phyloP scores from a whole-genome alignment of 306 rosid species.

The Senna siamea region DNA sequence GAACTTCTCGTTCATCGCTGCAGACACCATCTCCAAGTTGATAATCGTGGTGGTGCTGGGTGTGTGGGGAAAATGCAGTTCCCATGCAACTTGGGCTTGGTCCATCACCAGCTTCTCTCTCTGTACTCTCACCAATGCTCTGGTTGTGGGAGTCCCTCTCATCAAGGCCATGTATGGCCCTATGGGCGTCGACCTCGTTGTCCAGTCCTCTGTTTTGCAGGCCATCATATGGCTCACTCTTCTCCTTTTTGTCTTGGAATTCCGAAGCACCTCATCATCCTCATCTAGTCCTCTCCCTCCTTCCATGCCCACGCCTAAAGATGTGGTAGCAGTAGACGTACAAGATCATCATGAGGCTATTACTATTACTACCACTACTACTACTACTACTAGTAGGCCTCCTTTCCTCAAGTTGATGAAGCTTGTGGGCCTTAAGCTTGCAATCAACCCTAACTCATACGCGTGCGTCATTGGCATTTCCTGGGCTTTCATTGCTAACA shows the following conservation, averaged over 20 bases:
- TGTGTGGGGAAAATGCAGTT: conserved; percentile 50
- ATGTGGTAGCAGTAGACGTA: too few relatives aligned
- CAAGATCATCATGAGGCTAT: too few relatives aligned
- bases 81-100: conserved; percentile 68
- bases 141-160: conserved; percentile 88
- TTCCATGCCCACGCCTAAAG: too few relatives aligned
- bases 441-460: conserved; percentile 79
- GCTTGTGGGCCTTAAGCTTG: conserved; percentile 70
- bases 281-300: too few relatives aligned
- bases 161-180: conserved; percentile 79
- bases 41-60: conserved; percentile 63
- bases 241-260: conserved; percentile 76
- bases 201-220: conserved; percentile 77
- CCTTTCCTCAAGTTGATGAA: conserved; percentile 68
- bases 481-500: conserved; percentile 82
- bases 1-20: conserved; percentile 65
- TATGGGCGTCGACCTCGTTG: conserved; percentile 72
- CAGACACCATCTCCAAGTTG: conserved; percentile 76
- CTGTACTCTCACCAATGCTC: conserved; percentile 74
- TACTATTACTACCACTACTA: too few relatives aligned
- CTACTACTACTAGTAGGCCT: conserved; percentile 21
- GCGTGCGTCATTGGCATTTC: conserved; percentile 76
- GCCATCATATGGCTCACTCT: conserved; percentile 85
- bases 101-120: conserved; percentile 83
- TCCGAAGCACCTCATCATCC: conserved; percentile 43